A percentile compares a stretch with the other conserved stretches of the same genome.
Evolutionary conservation across 2,329 filamentous ascomycete genomes (phyloP).

Genomic region (Aureobasidium vineae): DNA sequence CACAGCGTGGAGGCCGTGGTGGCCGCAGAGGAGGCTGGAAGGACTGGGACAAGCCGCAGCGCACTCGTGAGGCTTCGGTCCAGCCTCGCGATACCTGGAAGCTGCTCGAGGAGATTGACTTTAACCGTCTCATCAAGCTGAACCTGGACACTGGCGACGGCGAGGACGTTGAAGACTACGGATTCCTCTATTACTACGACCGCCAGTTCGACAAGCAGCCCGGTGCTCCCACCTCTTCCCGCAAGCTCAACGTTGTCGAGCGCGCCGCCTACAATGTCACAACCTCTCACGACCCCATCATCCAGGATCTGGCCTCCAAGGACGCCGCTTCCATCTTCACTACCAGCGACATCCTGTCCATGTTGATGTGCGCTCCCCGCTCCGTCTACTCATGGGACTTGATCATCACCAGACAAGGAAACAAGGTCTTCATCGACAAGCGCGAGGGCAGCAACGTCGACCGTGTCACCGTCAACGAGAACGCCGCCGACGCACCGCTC

Average conservation of each 20-base stretch:
- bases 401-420: constrained; percentile 85
- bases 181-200: constrained; percentile 99
- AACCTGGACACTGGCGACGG: constrained; percentile 94
- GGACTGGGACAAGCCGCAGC: constrained; percentile 96
- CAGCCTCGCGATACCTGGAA: constrained; percentile 96
- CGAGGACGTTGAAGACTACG: constrained; percentile 92
- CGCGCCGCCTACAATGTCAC: constrained; percentile 98
- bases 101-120: constrained; percentile 97
- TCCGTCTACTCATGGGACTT: constrained; percentile 99
- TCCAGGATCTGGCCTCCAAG: constrained; percentile 95
- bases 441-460: constrained; percentile 91
- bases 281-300: constrained; percentile 91
- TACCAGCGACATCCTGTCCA: constrained; percentile 94
- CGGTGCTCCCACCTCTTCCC: constrained; percentile 78
- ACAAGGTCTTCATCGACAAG: constrained; percentile 99
- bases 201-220: constrained; percentile 90
- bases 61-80: constrained; percentile 93
- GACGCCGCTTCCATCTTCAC: constrained; percentile 96
- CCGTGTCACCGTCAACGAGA: constrained; percentile 99
- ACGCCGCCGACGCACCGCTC: constrained; percentile 89
- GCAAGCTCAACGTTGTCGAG: constrained; percentile 83
- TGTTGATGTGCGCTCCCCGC: constrained; percentile 98
- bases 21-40: constrained; percentile 96
- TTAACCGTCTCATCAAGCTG: constrained; percentile 89
- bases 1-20: constrained; percentile 66